phyloP scores from a whole-genome alignment of 2,329 filamentous ascomycete species.

The Chrysosporium keratinophilum region DNA sequence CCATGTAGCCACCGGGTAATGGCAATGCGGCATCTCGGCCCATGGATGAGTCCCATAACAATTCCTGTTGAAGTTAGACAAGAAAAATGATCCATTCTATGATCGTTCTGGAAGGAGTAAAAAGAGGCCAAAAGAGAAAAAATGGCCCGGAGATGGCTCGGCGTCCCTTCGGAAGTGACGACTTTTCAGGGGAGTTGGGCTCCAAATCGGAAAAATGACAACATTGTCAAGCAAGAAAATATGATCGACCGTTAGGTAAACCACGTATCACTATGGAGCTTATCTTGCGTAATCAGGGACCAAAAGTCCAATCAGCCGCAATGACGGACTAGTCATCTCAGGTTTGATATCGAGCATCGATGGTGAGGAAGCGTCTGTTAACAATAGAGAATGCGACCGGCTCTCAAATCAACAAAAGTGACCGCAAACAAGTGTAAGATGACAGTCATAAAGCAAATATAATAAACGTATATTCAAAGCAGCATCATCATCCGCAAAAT shows the following conservation, averaged over 20 bases:
- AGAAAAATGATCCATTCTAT: not conserved
- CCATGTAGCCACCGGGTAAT: not conserved
- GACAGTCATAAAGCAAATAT: too few relatives aligned
- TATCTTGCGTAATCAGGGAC: too few relatives aligned
- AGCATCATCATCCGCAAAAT: too few relatives aligned
- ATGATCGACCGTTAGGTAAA: not conserved
- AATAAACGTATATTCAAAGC: too few relatives aligned
- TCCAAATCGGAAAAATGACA: not conserved
- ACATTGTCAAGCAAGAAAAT: not conserved
- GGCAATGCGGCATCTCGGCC: slow-evolving; percentile 15
- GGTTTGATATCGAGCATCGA: too few relatives aligned
- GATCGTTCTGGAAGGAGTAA: not conserved
- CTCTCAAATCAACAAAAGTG: too few relatives aligned
- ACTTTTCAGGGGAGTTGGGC: not conserved
- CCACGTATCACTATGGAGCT: not conserved
- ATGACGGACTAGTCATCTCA: too few relatives aligned
- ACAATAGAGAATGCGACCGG: too few relatives aligned
- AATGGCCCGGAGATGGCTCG: not conserved
- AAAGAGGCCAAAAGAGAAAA: not conserved
- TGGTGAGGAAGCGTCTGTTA: too few relatives aligned
- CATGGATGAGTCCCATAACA: not conserved
- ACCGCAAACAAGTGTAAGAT: too few relatives aligned
- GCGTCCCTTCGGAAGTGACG: not conserved
- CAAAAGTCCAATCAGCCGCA: too few relatives aligned
- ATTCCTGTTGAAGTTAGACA: not conserved